phyloP scores from a whole-genome alignment of 495 filamentous ascomycete genomes.

The Tuber aestivum region DNA sequence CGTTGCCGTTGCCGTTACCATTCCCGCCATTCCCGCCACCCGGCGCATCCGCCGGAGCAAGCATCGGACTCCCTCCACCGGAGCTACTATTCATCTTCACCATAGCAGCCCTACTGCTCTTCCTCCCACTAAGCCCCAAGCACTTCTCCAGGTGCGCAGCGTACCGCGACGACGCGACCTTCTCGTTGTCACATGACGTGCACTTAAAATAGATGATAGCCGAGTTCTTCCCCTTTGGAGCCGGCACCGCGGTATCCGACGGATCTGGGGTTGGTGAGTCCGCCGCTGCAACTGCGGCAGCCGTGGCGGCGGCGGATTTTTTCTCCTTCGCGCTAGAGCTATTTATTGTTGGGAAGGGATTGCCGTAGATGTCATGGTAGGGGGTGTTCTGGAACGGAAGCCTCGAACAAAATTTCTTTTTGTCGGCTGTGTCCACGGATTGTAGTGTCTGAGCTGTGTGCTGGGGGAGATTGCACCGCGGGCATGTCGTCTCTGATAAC shows the following conservation, averaged over 20 bases:
- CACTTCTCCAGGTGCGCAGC: conserved; percentile 41
- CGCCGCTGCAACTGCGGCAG: conserved; percentile 9
- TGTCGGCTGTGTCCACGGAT: conserved; percentile 5
- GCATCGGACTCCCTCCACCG: conserved; percentile 35
- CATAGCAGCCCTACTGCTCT: conserved; percentile 38
- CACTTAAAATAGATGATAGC: conserved; percentile 33
- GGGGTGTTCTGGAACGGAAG: conserved; percentile 32
- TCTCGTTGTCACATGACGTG: conserved; percentile 32
- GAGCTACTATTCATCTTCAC: conserved; percentile 37
- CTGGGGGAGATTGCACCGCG: conserved; percentile 37
- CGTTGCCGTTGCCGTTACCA: not conserved
- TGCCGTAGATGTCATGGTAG: conserved; percentile 40
- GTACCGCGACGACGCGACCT: conserved; percentile 22
- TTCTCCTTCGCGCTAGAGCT: conserved; percentile 26
- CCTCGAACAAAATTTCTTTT: conserved; percentile 39
- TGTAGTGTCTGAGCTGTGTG: conserved; percentile 24
- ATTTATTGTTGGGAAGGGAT: conserved; percentile 38
- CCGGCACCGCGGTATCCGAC: conserved; percentile 5
- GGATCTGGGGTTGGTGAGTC: conserved; percentile 31
- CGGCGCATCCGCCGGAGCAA: conserved; percentile 26
- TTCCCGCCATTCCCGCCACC: conserved; percentile 7
- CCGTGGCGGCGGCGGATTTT: conserved; percentile 10
- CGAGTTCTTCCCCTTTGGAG: conserved; percentile 27
- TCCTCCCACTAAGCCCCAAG: conserved; percentile 34
- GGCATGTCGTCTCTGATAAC: conserved; percentile 36